phyloP scores from a whole-genome alignment of 306 rosid genomes.

The Malus sieversii region DNA sequence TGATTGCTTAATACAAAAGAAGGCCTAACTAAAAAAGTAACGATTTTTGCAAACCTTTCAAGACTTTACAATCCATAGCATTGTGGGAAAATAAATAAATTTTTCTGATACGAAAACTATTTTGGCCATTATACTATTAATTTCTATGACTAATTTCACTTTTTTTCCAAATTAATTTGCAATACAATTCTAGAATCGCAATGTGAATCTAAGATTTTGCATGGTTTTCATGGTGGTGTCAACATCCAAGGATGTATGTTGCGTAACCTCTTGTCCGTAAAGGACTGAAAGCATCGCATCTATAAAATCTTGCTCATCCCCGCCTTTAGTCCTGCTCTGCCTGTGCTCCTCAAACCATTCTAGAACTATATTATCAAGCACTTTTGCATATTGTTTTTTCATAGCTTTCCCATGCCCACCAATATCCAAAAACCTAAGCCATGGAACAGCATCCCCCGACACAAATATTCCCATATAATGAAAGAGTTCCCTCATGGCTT shows the following conservation, averaged over 20 bases:
- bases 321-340: conserved; percentile 6
- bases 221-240: conserved; percentile 19
- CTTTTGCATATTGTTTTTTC: conserved; percentile 6
- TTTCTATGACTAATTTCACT: no score
- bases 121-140: no score
- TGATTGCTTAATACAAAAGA: no score
- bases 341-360: conserved; percentile 17
- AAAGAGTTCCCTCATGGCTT: conserved; percentile 12
- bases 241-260: conserved; percentile 1
- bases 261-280: neutral
- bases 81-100: no score
- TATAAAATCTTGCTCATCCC: conserved; percentile 29
- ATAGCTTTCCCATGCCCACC: conserved; percentile 33
- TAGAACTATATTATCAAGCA: no score
- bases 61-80: no score
- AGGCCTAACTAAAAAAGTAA: no score
- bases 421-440: conserved; percentile 30
- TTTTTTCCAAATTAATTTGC: no score
- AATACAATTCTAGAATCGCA: no score
- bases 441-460: conserved; percentile 34
- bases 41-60: no score
- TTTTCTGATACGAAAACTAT: no score
- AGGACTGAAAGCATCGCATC: conserved; percentile 28
- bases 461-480: conserved; percentile 16
- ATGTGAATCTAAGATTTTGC: no score